Base-by-base conservation (phyloP, 805 yeast species). In the Clavispora vitiphila region DNA sequence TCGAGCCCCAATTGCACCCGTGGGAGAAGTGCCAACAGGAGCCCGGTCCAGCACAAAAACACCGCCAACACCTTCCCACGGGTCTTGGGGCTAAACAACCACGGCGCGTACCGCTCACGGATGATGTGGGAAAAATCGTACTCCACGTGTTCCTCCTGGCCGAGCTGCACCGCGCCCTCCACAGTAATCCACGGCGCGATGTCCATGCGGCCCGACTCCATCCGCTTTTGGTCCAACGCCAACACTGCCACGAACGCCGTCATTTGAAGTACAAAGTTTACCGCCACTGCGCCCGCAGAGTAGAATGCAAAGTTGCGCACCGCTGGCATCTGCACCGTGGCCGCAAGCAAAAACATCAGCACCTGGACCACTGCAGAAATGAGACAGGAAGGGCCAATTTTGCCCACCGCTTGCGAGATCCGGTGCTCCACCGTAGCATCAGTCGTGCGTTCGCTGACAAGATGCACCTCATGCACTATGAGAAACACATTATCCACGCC, bases 401-500 rank as follows among this genome's bases (percentile, higher is more conserved):
- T 71, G 0, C 82, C 79, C 43, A 90, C 66, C 0, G 96, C 77
- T 34, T 71, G 64, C 0, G 87, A 69, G 2, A 90, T 70, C 41
- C 88, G 71, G 36, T 76, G 72, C 31, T 81, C 79, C 1, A 83
- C 61, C 15, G 29, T 25, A 15, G 43, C 36, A 2, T 44, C 44
- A 1, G 79, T 76, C 35, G 65, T 58, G 2, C 72, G 50, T 10
- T 64, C 72, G 36, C 76, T 76, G 22, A 81, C 74, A 15, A 71
- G 64, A 34, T 80, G 77, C 37, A 86, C 68, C 55, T 89, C 96
- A 57, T 90, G 90, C 1, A 88, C 83, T 16, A 91, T 78, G 49
- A 91, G 67, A 56, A 90, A 93, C 20, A 91, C 86, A 59, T 91
- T 91, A 64, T 91, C 99, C 21, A 91, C 88, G n/a, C 99, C 99